Evolutionary conservation across 2,329 filamentous ascomycete genomes (phyloP).

Genomic region (Aspergillus caelatus): DNA sequence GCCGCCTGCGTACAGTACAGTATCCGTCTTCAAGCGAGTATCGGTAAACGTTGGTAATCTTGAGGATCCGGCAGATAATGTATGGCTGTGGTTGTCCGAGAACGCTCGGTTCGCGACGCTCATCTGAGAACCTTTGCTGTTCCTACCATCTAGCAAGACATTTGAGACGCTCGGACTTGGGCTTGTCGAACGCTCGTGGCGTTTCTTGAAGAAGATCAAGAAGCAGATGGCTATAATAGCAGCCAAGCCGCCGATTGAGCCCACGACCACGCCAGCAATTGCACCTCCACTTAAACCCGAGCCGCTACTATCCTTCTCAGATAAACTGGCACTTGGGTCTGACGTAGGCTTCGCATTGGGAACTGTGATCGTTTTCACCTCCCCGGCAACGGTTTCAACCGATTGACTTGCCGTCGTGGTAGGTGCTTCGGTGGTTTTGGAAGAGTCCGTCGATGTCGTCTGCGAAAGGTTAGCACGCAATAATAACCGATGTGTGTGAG

Average conservation of each 20-base stretch:
- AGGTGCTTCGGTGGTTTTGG: constrained; percentile 11
- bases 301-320: constrained; percentile 12
- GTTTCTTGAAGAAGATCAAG: constrained; percentile 42
- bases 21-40: constrained; percentile 48
- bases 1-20: constrained; percentile 44
- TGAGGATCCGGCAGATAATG: constrained; percentile 27
- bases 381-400: constrained; percentile 28
- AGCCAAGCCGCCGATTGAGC: constrained; percentile 42
- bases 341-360: constrained; percentile 19
- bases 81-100: constrained; percentile 30
- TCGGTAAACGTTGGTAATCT: constrained; percentile 44
- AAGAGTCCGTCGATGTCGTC: constrained; percentile 18
- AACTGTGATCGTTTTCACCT: constrained; percentile 35
- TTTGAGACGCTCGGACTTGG: constrained; percentile 35
- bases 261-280: constrained; percentile 50
- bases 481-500: neutral
- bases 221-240: constrained; percentile 41
- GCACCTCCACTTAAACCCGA: constrained; percentile 43
- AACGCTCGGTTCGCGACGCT: constrained; percentile 38
- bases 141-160: constrained; percentile 32
- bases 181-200: constrained; percentile 35
- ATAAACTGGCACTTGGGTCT: constrained; percentile 4
- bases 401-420: constrained; percentile 17
- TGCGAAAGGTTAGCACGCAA: constrained; percentile 11
- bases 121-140: constrained; percentile 40